Evolutionary conservation across 345 rosid genomes (phyloP), one percentile per base, ranked within the genome.

Genomic region (Punica granatum): DNA sequence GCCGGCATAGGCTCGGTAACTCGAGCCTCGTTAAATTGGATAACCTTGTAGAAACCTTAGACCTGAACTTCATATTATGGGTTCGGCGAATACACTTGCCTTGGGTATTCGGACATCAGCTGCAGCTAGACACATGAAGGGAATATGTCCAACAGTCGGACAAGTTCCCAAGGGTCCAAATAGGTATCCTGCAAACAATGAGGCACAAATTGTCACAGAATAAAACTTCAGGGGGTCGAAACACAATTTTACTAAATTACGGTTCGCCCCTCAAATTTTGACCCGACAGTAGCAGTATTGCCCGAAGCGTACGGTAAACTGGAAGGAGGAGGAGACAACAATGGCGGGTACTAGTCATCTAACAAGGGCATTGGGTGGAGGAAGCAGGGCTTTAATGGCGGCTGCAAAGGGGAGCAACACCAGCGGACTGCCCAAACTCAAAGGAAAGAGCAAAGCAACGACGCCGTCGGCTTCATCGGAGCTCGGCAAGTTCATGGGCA

Each of bases 401-500:
- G 72, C 51, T 21, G 42, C 63, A 32, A 74, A 43, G 58, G 66
- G 69, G 18, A 61, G 64, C 11, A 42, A n/a, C 39, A 46, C n/a
- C 61, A 39, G 61, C 26, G 60, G 33, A 41, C 53, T 46, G 32
- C 34, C 64, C 48, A 67, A 35, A 60, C 14, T 60, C 61, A 69
- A 37, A 51, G 26, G 66, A 28, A 71, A 63, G 21, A 16, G 56
- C 60, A 69, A 69, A 1, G 67, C 37, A 18, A n/a, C 30, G 71
- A 19, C 16, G 48, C 53, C 33, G 0, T 63, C 76, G 35, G 48
- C 77, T 51, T 70, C 81, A 33, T 78, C 80, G 31, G 70, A 81
- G 72, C 54, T 81, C 73, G 83, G 85, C 26, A 73, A 71, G 62
- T 79, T 76, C 72, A 65, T 83, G 25, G 82, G 81, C 26, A 62